phyloP scores from a whole-genome alignment of 2,329 filamentous ascomycete species.

The Botrytis squamosa region DNA sequence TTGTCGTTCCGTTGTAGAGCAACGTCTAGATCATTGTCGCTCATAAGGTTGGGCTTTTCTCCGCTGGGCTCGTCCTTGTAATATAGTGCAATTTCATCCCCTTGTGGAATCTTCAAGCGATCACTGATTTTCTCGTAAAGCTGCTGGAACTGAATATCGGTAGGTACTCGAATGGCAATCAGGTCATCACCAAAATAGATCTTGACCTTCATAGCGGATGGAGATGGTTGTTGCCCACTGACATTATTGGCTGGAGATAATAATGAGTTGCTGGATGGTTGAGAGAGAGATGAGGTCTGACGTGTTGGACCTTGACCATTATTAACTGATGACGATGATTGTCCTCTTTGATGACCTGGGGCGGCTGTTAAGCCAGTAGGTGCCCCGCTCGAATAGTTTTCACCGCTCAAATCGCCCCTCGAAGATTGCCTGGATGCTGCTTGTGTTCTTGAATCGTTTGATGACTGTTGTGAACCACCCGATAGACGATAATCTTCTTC shows the following conservation, averaged over 20 bases:
- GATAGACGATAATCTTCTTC: constrained; percentile 75
- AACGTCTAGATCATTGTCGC: constrained; percentile 75
- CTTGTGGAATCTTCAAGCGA: constrained; percentile 68
- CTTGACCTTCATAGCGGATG: constrained; percentile 81
- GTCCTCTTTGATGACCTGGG: constrained; percentile 44
- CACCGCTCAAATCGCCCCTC: constrained; percentile 59
- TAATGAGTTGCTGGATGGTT: constrained; percentile 57
- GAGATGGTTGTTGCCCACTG: constrained; percentile 38
- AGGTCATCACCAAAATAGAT: constrained; percentile 90
- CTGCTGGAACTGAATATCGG: constrained; percentile 73
- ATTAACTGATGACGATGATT: constrained; percentile 40
- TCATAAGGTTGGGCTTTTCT: constrained; percentile 71
- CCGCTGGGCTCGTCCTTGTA: constrained; percentile 77
- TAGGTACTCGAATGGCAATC: constrained; percentile 85
- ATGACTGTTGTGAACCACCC: constrained; percentile 65
- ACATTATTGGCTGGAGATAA: constrained; percentile 50
- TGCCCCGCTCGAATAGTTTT: constrained; percentile 51
- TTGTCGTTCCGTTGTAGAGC: constrained; percentile 86
- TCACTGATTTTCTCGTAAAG: constrained; percentile 83
- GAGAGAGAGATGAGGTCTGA: constrained; percentile 43
- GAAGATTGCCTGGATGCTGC: constrained; percentile 65
- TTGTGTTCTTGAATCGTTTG: constrained; percentile 59
- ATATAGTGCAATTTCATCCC: constrained; percentile 72
- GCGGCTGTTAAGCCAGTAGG: constrained; percentile 55
- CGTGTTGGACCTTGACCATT: constrained; percentile 33